phyloP scores from a whole-genome alignment of 257 asterid genomes.

The Voacanga thouarsii region DNA sequence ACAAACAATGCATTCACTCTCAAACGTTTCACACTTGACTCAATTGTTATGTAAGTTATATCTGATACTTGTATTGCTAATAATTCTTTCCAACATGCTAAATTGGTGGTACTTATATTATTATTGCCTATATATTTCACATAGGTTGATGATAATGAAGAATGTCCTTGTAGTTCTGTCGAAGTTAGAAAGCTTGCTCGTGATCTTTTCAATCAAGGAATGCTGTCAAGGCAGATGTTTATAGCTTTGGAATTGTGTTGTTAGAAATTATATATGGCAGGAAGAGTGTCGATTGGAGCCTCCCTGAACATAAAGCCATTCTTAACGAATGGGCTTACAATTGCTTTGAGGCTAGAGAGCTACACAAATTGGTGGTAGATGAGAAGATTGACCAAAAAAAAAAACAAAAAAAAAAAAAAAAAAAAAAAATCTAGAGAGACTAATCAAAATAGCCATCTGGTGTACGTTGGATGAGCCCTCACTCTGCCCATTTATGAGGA shows the following conservation, averaged over 20 bases:
- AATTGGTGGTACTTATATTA: too few species aligned
- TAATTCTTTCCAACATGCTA: too few species aligned
- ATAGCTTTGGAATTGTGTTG: conserved; percentile 26
- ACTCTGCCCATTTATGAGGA: conserved; percentile 50
- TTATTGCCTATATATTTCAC: too few species aligned
- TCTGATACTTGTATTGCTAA: too few species aligned
- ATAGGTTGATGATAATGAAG: too few species aligned
- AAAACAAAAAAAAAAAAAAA: too few species aligned
- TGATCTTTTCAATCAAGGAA: too few species aligned
- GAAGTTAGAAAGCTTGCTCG: too few species aligned
- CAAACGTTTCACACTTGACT: too few species aligned
- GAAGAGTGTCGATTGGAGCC: conserved; percentile 17
- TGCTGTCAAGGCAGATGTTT: conserved; percentile 24
- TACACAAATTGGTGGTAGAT: background rate
- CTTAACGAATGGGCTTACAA: conserved; percentile 10
- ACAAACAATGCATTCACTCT: too few species aligned
- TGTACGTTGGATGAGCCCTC: conserved; percentile 47
- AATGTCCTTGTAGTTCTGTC: too few species aligned
- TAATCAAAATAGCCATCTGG: conserved; percentile 45
- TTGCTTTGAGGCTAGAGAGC: background rate
- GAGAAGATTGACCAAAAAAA: conserved; percentile 20
- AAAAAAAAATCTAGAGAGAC: conserved; percentile 27
- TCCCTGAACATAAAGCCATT: background rate
- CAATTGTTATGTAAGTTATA: too few species aligned
- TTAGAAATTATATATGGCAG: conserved; percentile 24